Conservation (phyloP, 345 rosid species). For the Aquilaria sinensis region DNA sequence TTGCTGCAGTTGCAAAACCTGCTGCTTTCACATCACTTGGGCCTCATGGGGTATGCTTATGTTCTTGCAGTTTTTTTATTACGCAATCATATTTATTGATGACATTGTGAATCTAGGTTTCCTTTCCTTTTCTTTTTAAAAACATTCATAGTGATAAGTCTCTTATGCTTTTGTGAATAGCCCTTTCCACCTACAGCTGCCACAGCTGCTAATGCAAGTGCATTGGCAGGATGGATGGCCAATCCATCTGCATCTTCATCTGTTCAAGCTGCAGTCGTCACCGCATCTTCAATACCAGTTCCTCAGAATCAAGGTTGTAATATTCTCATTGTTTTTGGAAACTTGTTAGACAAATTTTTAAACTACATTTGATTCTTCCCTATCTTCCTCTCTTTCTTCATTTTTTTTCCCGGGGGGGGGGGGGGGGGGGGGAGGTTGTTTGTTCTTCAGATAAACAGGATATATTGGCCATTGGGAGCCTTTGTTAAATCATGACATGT, state of each 20-base stretch:
- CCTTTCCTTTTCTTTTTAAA: not conserved
- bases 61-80: not conserved
- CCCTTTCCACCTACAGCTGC: constrained; percentile 42
- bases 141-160: not conserved
- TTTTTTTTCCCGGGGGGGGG: too few relatives aligned
- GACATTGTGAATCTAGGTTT: not conserved
- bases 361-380: too few relatives aligned
- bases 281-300: constrained; percentile 68
- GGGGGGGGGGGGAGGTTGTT: too few relatives aligned
- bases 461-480: too few relatives aligned
- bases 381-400: too few relatives aligned
- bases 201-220: constrained; percentile 48
- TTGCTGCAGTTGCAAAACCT: constrained; percentile 52
- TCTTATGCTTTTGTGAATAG: constrained; percentile 22
- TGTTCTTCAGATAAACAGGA: not conserved
- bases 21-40: constrained; percentile 48
- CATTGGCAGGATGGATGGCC: constrained; percentile 88
- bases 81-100: too few relatives aligned
- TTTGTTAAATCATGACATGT: too few relatives aligned
- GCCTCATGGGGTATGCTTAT: constrained; percentile 46
- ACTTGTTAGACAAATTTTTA: too few relatives aligned
- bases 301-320: constrained; percentile 73
- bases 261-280: constrained; percentile 82
- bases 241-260: constrained; percentile 68
- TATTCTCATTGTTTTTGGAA: not conserved